phyloP scores from a whole-genome alignment of 495 filamentous ascomycete genomes.

The Massariosphaeria phaeospora region DNA sequence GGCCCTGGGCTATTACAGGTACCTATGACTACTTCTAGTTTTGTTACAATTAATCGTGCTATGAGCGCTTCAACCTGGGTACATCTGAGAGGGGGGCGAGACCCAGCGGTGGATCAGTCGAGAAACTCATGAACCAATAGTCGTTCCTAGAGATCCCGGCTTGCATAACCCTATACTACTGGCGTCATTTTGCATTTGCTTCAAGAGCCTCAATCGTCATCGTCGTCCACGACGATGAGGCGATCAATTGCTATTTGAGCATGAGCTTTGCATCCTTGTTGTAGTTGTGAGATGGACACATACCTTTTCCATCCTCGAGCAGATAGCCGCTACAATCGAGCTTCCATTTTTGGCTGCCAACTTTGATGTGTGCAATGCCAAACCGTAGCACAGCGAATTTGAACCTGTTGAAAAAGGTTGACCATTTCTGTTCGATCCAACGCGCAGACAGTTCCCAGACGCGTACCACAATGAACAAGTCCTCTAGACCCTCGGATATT shows the following conservation, averaged over 20 bases:
- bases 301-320: constrained; percentile 28
- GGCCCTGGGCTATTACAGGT: too few relatives aligned
- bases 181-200: too few relatives aligned
- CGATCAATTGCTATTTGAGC: constrained; percentile 15
- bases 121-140: too few relatives aligned
- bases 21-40: too few relatives aligned
- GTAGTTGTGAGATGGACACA: neutral
- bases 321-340: constrained; percentile 22
- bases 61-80: too few relatives aligned
- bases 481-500: constrained; percentile 16
- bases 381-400: constrained; percentile 23
- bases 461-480: constrained; percentile 9
- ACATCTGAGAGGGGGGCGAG: too few relatives aligned
- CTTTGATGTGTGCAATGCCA: constrained; percentile 13
- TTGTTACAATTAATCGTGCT: too few relatives aligned
- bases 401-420: constrained; percentile 26
- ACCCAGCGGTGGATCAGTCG: too few relatives aligned
- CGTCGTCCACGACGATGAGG: constrained; percentile 4
- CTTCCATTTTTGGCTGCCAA: constrained; percentile 24
- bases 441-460: constrained; percentile 15
- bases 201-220: too few relatives aligned
- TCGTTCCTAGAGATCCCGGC: too few relatives aligned
- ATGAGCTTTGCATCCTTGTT: neutral
- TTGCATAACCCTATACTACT: too few relatives aligned
- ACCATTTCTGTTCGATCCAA: constrained; percentile 23